Base-by-base conservation (phyloP, 768 basidiomycete genomes). In the Tulasnella sp. region DNA sequence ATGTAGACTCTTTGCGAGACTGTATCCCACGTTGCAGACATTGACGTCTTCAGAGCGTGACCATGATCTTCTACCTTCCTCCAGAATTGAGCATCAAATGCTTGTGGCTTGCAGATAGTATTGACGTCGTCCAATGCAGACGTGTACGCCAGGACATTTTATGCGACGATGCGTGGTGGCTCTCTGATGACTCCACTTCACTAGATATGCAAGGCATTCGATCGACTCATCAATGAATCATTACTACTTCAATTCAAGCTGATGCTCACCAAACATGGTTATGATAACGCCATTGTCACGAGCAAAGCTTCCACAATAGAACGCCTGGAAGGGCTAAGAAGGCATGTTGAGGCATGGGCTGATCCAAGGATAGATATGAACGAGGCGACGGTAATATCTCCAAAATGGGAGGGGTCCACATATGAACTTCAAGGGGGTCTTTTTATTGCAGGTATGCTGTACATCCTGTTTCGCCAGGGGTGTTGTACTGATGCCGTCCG, bases 341-440 rank as follows among this genome's bases (percentile, higher is more conserved):
- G 44, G 41, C 44, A 42, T 47, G 44, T 23, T 4, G n/a, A 27
- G 29, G 55, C 23, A 4, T 56, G 55, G 55, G 44, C 7, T 19
- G 42, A 56, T 43, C 55, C 55, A 7, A 38, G 43, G 42, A 43
- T 38, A 42, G 41, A 38, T 15, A 7, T 38, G 15, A 38, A 15
- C 26, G 7, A 27, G 15, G 43, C 29, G 24, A 47, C 24, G 3
- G 43, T 23, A 4, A 30, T 56, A 3, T 43, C 24, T 15, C 21
- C 42, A 4, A 30, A 23, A 3, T 38, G 52, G 15, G 52, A 38
- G 21, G 55, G 55, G 11, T 43, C 38, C 19, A 56, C 55, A 23
- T 56, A 56, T 47, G 55, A 56, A 26, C 44, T 56, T 4, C 55
- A 56, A 27, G 55, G 55, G 7, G 55, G 55, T 43, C 13, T 56